Evolutionary conservation across 331 rosid species (phyloP).

Genomic region (Acacia pycnantha): DNA sequence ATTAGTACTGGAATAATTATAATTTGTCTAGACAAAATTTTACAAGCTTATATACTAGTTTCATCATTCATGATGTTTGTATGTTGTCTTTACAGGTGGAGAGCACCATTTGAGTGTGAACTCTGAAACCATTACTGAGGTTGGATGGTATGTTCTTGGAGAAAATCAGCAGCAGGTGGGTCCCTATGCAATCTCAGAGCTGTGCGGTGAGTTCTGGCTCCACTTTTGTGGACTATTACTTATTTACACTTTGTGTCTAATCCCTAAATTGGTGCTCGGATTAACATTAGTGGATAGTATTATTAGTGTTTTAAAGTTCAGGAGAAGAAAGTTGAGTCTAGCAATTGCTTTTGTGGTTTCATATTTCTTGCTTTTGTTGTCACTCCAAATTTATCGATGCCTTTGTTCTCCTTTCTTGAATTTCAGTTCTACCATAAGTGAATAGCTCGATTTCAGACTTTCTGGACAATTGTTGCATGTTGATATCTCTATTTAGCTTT

Average conservation of each 20-base stretch:
- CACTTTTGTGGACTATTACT: not conserved
- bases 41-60: not conserved
- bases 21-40: not conserved
- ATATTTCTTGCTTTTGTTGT: not conserved
- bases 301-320: not conserved
- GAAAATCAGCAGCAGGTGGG: constrained; percentile 81
- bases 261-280: not conserved
- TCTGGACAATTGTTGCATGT: constrained; percentile 42
- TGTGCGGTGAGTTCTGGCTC: constrained; percentile 67
- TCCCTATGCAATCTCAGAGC: constrained; percentile 77
- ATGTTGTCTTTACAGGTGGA: constrained; percentile 26
- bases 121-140: constrained; percentile 35
- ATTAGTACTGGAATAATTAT: not conserved
- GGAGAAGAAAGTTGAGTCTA: constrained; percentile 2
- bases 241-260: not conserved
- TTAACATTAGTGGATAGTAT: not conserved
- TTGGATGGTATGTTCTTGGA: constrained; percentile 85
- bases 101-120: not conserved
- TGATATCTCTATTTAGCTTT: constrained; percentile 50
- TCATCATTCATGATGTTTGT: not conserved
- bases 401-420: constrained; percentile 35
- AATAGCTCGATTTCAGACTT: constrained; percentile 40
- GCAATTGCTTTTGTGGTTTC: not conserved
- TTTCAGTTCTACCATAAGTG: constrained; percentile 47
- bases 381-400: constrained; percentile 12